Percentiles rank a stretch among this genome's conserved stretches.
These are phyloP conservation scores for Asclepias syriaca DNA, from an alignment of 257 asterid genomes.

Conservation along the genomic window DNA sequence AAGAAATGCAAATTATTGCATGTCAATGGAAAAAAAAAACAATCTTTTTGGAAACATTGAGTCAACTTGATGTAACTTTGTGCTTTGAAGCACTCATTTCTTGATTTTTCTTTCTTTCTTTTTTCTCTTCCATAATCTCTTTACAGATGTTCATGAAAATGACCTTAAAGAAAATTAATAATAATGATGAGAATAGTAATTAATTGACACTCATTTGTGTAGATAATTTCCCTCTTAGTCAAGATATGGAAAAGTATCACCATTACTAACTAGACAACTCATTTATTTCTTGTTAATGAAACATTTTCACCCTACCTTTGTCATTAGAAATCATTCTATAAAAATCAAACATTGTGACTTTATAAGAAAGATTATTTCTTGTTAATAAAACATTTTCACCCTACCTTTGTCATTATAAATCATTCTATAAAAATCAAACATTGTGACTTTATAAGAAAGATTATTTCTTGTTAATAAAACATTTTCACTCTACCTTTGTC, in stretches of 20 bases:
- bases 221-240: background rate
- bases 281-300: too few species aligned
- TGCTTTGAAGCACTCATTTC: background rate
- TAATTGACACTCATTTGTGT: background rate
- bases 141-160: background rate
- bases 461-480: too few species aligned
- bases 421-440: too few species aligned
- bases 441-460: too few species aligned
- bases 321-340: too few species aligned
- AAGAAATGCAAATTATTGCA: background rate
- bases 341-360: too few species aligned
- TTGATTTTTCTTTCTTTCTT: background rate
- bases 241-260: background rate
- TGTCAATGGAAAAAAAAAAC: background rate
- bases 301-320: too few species aligned
- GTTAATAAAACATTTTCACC: too few species aligned
- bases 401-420: too few species aligned
- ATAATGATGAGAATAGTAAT: background rate
- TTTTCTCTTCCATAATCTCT: background rate
- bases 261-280: too few species aligned
- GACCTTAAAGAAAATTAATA: background rate
- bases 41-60: background rate
- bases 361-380: too few species aligned
- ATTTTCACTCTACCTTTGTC: too few species aligned
- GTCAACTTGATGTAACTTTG: background rate